Evolutionary conservation across 495 filamentous ascomycete genomes (phyloP).

Genomic region (Penicillium riverlandense): DNA sequence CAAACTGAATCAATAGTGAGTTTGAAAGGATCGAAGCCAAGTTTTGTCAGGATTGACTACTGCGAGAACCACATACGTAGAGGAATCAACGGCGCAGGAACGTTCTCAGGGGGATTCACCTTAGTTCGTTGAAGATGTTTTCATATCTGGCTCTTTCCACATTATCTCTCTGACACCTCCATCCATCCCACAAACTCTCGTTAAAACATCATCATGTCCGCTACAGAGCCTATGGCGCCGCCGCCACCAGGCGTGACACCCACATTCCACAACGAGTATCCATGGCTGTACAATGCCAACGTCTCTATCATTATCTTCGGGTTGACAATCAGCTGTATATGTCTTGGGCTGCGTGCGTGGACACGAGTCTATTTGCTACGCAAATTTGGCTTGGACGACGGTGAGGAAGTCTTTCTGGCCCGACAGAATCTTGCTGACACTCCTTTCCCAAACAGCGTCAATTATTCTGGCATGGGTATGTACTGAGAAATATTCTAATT

Average conservation of each 20-base stretch:
- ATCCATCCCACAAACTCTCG: no score
- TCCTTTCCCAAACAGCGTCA: slow-evolving; percentile 5
- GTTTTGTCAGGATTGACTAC: no score
- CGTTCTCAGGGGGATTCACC: no score
- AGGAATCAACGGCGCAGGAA: no score
- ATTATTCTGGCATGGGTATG: slow-evolving; percentile 20
- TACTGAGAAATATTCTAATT: neutral
- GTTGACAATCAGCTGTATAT: slow-evolving; percentile 6
- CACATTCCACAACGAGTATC: slow-evolving; percentile 13
- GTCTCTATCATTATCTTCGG: slow-evolving; percentile 7
- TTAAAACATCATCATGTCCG: no score
- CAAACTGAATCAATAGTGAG: no score
- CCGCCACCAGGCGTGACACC: slow-evolving; percentile 7
- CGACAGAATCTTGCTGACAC: neutral
- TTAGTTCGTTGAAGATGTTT: no score
- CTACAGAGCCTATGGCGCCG: neutral
- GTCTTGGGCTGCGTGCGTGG: slow-evolving; percentile 12
- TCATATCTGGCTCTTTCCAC: no score
- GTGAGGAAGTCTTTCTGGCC: slow-evolving; percentile 2
- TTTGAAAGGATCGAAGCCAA: no score
- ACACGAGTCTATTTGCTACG: slow-evolving; percentile 11
- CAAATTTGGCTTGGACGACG: slow-evolving; percentile 22
- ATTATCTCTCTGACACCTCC: no score
- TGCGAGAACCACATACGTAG: no score
- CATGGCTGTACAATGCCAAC: slow-evolving; percentile 8